These are phyloP conservation scores for Mimosa bimucronata DNA, from an alignment of 306 rosid genomes.

Conservation along the genomic window DNA sequence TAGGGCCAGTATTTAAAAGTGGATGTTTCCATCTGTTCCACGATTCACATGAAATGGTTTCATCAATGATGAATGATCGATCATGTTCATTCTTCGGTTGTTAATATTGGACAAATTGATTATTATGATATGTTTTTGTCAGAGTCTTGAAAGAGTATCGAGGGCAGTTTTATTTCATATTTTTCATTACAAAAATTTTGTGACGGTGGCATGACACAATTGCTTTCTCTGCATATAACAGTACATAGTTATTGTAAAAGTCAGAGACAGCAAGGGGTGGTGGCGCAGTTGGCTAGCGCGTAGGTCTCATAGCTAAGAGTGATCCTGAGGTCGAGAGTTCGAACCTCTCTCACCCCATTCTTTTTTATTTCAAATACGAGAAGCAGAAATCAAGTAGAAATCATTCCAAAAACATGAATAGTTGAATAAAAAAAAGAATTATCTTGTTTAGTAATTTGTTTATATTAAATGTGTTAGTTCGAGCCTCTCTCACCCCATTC, in stretches of 20 bases:
- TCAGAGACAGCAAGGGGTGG: not conserved
- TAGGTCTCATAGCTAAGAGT: not conserved
- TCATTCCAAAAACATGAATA: no score
- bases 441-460: no score
- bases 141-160: no score
- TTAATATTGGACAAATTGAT: not conserved
- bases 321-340: not conserved
- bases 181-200: not conserved
- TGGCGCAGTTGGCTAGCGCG: constrained; percentile 7
- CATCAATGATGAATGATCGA: not conserved
- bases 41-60: not conserved
- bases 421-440: no score
- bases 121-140: not conserved
- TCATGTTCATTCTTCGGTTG: not conserved
- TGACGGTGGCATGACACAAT: no score
- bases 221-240: no score
- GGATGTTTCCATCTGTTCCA: not conserved
- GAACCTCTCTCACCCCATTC: not conserved
- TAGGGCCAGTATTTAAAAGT: not conserved
- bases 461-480: no score
- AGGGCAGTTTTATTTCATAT: not conserved
- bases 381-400: no score
- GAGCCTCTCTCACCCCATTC: not conserved
- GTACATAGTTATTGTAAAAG: no score
- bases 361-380: no score